Evolutionary conservation across 805 yeast genomes (phyloP).

Genomic region (Cephaloascus albidus): DNA sequence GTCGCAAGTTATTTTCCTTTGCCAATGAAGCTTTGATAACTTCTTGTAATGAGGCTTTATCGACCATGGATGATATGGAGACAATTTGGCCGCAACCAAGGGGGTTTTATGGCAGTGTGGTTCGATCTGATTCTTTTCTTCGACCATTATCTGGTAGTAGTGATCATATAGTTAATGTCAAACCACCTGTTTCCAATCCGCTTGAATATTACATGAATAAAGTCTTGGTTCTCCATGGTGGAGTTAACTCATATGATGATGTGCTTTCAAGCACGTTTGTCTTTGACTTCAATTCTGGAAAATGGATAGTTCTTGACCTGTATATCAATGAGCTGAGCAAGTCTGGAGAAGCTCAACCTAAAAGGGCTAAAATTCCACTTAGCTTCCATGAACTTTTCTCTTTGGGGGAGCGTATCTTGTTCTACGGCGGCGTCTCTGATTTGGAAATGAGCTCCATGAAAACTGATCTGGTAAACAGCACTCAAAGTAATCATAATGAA

Average conservation of each 20-base stretch:
- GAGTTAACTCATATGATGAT: background rate
- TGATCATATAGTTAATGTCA: background rate
- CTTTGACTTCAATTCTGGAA: background rate
- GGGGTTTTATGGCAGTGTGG: background rate
- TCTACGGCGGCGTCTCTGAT: background rate
- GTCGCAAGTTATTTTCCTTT: constrained; percentile 10
- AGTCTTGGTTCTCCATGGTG: background rate
- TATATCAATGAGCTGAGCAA: background rate
- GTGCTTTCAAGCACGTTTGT: background rate
- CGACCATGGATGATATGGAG: background rate
- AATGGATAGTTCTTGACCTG: background rate
- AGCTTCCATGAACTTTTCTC: background rate
- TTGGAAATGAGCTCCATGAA: background rate
- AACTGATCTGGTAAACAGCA: too few relatives aligned
- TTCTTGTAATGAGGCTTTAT: background rate
- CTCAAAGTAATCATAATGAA: too few relatives aligned
- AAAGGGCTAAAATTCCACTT: background rate
- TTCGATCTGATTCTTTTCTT: too few relatives aligned
- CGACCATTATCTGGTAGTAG: too few relatives aligned
- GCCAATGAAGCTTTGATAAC: background rate
- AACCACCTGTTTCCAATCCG: background rate
- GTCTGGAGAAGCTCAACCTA: background rate
- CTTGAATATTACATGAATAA: background rate
- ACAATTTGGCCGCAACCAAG: background rate
- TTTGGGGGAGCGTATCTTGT: background rate